phyloP scores from a whole-genome alignment of 495 filamentous ascomycete genomes.

The Talaromyces nanjingensis region DNA sequence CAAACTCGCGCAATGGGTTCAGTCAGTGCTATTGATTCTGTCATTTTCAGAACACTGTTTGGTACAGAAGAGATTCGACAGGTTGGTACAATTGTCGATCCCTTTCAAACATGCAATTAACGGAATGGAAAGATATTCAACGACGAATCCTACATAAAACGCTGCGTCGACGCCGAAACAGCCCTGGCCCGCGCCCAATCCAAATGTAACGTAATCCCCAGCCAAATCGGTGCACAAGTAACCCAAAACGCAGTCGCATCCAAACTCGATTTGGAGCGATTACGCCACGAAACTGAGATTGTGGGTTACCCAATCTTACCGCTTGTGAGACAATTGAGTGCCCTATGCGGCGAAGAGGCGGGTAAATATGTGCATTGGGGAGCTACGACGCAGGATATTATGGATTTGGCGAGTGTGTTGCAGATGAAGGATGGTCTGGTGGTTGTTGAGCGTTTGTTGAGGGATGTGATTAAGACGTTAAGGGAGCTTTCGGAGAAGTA shows the following conservation, averaged over 20 bases:
- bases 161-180: constrained; percentile 43
- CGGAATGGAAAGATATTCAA: too few species aligned
- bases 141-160: constrained; percentile 41
- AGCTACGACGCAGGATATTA: constrained; percentile 51
- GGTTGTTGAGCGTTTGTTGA: constrained; percentile 32
- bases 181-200: constrained; percentile 43
- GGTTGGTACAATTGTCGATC: too few species aligned
- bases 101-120: too few species aligned
- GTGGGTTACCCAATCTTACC: constrained; percentile 49
- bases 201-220: constrained; percentile 35
- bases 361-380: constrained; percentile 50
- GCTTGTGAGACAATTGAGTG: constrained; percentile 37
- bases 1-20: constrained; percentile 18
- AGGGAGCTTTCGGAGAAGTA: constrained; percentile 30
- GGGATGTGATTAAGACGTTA: constrained; percentile 27
- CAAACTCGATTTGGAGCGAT: constrained; percentile 31
- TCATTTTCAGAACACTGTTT: constrained; percentile 42
- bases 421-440: constrained; percentile 41
- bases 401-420: constrained; percentile 42
- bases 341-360: constrained; percentile 30
- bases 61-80: constrained; percentile 45
- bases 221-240: constrained; percentile 30
- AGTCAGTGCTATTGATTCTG: constrained; percentile 43
- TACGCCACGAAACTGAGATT: constrained; percentile 42
- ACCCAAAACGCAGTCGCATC: constrained; percentile 24